Percentiles rank a stretch among this genome's conserved stretches.
phyloP scores from a whole-genome alignment of 331 rosid species.

The Acacia concinna region DNA sequence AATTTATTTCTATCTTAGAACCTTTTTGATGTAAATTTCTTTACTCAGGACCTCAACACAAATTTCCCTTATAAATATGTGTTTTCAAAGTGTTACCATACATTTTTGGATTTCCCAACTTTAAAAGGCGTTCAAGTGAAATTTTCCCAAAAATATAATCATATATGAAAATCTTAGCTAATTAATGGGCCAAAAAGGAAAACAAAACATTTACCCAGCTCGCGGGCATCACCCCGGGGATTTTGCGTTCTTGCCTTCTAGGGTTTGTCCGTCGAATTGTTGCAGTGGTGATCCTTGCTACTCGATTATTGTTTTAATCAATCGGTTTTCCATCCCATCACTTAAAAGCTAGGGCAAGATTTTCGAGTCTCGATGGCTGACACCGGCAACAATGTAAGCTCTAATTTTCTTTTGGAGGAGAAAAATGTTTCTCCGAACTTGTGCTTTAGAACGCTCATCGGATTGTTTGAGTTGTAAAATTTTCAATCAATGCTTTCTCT shows the following conservation, averaged over 20 bases:
- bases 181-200: too few species aligned
- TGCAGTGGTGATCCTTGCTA: background rate
- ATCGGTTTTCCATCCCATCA: background rate
- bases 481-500: background rate
- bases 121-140: too few species aligned
- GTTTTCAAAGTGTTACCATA: too few species aligned
- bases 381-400: slow-evolving; percentile 63
- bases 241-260: background rate
- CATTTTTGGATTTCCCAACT: too few species aligned
- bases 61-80: too few species aligned
- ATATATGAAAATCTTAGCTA: too few species aligned
- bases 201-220: background rate
- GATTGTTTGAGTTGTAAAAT: background rate
- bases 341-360: background rate
- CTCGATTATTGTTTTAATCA: background rate
- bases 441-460: background rate
- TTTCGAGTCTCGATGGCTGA: slow-evolving; percentile 51
- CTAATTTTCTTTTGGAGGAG: background rate
- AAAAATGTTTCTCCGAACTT: background rate
- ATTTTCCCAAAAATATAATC: too few species aligned
- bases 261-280: slow-evolving; percentile 32
- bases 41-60: too few species aligned
- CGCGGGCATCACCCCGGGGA: background rate
- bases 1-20: too few species aligned
- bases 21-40: too few species aligned